These are phyloP conservation scores for Babesia ovata DNA, from an alignment of 169 alveolate species.

Conservation along the genomic window DNA sequence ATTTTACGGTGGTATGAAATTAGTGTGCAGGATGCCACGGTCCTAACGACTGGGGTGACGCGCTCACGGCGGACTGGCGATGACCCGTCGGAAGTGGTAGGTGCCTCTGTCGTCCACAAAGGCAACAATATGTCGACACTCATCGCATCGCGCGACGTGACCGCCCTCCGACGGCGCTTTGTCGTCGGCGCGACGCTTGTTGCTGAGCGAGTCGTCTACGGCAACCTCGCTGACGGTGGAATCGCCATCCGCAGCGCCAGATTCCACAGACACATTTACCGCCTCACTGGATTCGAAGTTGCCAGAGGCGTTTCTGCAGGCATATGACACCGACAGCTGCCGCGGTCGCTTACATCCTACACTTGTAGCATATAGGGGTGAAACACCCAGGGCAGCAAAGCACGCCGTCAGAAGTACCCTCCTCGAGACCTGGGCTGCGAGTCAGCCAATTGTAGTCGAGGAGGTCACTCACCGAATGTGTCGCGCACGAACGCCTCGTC, in stretches of 20 bases:
- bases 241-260: not conserved
- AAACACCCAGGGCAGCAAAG: constrained; percentile 66
- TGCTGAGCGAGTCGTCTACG: not conserved
- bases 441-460: constrained; percentile 3
- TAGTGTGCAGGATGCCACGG: constrained; percentile 2
- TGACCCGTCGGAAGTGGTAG: constrained; percentile 38
- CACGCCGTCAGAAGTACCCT: constrained; percentile 47
- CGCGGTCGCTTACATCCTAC: constrained; percentile 28
- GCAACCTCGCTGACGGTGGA: not conserved
- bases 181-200: constrained; percentile 1
- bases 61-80: constrained; percentile 50
- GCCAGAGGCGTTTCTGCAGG: constrained; percentile 11
- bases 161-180: not conserved
- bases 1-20: not conserved
- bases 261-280: constrained; percentile 24
- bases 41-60: constrained; percentile 18
- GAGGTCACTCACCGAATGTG: constrained; percentile 42
- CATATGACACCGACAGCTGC: not conserved
- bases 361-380: constrained; percentile 65
- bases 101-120: constrained; percentile 23
- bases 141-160: constrained; percentile 41
- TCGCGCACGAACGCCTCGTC: constrained; percentile 53
- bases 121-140: constrained; percentile 52
- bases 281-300: constrained; percentile 29
- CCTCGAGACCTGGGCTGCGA: constrained; percentile 9